Evolutionary conservation across 331 rosid species (phyloP).

Genomic region (Acacia concinna): DNA sequence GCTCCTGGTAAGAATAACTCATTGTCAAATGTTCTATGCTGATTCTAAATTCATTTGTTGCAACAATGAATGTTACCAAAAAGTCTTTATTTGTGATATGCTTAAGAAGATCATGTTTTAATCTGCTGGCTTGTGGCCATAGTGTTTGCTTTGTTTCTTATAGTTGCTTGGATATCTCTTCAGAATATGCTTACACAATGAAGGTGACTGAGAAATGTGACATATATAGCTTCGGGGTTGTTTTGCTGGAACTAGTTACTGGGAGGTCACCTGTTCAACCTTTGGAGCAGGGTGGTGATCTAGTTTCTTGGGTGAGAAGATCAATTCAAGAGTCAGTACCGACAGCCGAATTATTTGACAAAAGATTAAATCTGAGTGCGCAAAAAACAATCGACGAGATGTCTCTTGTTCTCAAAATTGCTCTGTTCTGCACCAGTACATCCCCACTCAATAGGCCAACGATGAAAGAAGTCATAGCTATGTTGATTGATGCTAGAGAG

Average conservation of each 20-base stretch:
- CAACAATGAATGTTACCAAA: not conserved
- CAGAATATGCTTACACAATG: slow-evolving; percentile 84
- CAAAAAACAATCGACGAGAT: slow-evolving; percentile 59
- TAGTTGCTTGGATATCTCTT: slow-evolving; percentile 22
- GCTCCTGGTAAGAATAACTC: slow-evolving; percentile 64
- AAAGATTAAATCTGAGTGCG: slow-evolving; percentile 48
- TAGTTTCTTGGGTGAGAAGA: slow-evolving; percentile 67
- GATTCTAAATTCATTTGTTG: not conserved
- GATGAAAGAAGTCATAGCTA: slow-evolving; percentile 77
- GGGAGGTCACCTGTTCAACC: slow-evolving; percentile 78
- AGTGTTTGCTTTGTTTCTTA: slow-evolving; percentile 29
- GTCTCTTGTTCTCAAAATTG: slow-evolving; percentile 72
- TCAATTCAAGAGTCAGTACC: slow-evolving; percentile 44
- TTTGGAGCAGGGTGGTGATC: slow-evolving; percentile 73
- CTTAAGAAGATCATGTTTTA: slow-evolving; percentile 8
- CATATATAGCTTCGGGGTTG: slow-evolving; percentile 81
- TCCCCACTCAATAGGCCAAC: slow-evolving; percentile 80
- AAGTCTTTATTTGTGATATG: not conserved
- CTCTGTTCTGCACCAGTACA: slow-evolving; percentile 68
- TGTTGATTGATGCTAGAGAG: slow-evolving; percentile 70
- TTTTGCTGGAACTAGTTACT: slow-evolving; percentile 62
- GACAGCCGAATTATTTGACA: slow-evolving; percentile 56
- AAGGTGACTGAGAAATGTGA: slow-evolving; percentile 80
- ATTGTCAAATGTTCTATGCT: not conserved
- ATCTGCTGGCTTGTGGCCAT: not conserved